Evolutionary conservation across 2,329 filamentous ascomycete genomes (phyloP).

Genomic region (Penicillium digitatum): DNA sequence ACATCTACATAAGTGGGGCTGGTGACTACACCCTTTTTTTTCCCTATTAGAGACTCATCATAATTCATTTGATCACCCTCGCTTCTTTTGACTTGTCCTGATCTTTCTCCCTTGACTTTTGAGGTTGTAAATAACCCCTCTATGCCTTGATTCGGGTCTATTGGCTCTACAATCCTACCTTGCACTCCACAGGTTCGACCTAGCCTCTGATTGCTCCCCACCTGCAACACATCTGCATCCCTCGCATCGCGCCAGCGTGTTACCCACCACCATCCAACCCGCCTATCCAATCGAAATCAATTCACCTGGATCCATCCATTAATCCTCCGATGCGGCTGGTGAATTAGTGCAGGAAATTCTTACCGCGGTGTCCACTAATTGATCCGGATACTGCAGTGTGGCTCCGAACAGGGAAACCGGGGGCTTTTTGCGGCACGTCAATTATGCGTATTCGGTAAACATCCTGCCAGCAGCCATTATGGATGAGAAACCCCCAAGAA

Average conservation of each 20-base stretch:
- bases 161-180: constrained; percentile 8
- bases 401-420: constrained; percentile 18
- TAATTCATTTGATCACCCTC: constrained; percentile 12
- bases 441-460: constrained; percentile 23
- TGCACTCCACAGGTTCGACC: constrained; percentile 14
- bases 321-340: constrained; percentile 21
- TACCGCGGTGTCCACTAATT: constrained; percentile 14
- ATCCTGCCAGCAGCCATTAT: constrained; percentile 22
- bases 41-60: constrained; percentile 5
- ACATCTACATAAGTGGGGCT: constrained; percentile 3
- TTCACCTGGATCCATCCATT: constrained; percentile 5
- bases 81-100: constrained; percentile 5
- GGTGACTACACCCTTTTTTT: not conserved
- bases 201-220: constrained; percentile 12
- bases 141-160: constrained; percentile 2
- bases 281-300: constrained; percentile 11
- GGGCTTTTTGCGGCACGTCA: constrained; percentile 22
- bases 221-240: constrained; percentile 15
- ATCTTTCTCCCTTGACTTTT: constrained; percentile 1
- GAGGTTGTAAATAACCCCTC: not conserved
- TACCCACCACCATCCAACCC: constrained; percentile 5
- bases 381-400: constrained; percentile 15
- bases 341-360: constrained; percentile 9
- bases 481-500: constrained; percentile 26
- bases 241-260: constrained; percentile 18